phyloP scores from a whole-genome alignment of 1,284 basidiomycete species.

The Austroboletus niveus region DNA sequence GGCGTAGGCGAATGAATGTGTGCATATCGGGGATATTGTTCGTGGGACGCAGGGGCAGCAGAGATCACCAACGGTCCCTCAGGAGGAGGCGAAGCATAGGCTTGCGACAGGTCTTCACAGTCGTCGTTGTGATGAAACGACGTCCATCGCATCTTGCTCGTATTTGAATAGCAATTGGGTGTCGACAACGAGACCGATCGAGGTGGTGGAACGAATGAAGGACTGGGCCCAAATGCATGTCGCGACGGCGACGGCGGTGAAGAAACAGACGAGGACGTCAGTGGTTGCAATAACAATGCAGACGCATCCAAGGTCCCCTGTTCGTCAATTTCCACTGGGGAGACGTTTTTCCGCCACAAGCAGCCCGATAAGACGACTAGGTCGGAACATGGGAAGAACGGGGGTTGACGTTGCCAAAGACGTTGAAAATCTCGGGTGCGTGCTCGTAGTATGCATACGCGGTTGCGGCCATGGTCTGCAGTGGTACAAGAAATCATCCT shows the following conservation, averaged over 20 bases:
- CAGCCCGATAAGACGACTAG: no score
- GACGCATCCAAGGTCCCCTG: conserved; percentile 19
- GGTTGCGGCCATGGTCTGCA: no score
- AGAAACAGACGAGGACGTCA: conserved; percentile 18
- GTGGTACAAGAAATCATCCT: no score
- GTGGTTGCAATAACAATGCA: conserved; percentile 29
- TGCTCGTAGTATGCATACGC: no score
- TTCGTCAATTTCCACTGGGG: background rate
- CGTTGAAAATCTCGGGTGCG: no score
- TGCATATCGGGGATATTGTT: conserved; percentile 28
- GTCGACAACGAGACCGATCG: conserved; percentile 26
- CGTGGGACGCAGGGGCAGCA: conserved; percentile 15
- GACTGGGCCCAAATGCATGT: conserved; percentile 9
- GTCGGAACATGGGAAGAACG: no score
- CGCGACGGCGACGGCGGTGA: conserved; percentile 4
- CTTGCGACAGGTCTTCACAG: conserved; percentile 29
- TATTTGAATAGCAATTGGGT: background rate
- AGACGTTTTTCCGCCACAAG: no score
- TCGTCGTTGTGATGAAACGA: conserved; percentile 15
- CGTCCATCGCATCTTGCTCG: conserved; percentile 11
- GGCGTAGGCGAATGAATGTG: conserved; percentile 20
- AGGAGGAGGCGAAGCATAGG: conserved; percentile 31
- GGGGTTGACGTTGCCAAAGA: no score
- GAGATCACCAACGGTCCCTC: conserved; percentile 26
- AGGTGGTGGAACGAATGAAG: conserved; percentile 19